phyloP scores from a whole-genome alignment of 495 filamentous ascomycete genomes.

The Xylaria scruposa region DNA sequence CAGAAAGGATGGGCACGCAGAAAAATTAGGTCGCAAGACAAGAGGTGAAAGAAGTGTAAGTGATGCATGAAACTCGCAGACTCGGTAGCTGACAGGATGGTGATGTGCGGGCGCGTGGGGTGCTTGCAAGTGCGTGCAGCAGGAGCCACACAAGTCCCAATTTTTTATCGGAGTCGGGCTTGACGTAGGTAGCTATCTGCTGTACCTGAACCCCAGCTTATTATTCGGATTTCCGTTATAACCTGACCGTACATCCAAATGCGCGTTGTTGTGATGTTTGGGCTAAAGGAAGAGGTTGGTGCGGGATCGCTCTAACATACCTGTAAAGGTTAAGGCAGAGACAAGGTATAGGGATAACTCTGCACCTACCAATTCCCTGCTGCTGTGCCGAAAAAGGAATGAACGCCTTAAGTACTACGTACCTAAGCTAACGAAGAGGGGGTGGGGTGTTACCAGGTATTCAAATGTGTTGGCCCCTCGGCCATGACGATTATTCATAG shows the following conservation, averaged over 20 bases:
- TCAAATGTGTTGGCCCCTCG: neutral
- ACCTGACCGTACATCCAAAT: neutral
- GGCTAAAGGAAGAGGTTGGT: neutral
- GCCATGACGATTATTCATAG: neutral
- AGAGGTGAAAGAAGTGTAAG: constrained; percentile 9
- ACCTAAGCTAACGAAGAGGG: constrained; percentile 7
- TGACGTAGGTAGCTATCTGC: neutral
- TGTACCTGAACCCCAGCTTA: neutral
- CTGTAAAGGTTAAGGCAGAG: neutral
- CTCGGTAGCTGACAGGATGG: constrained; percentile 9
- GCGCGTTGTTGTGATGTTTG: neutral
- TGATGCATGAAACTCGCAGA: constrained; percentile 16
- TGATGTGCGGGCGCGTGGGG: constrained; percentile 24
- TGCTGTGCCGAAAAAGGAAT: constrained; percentile 7
- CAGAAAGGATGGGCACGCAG: constrained; percentile 6
- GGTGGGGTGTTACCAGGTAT: neutral
- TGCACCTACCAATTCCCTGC: constrained; percentile 2
- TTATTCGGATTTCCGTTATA: constrained; percentile 1
- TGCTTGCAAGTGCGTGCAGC: constrained; percentile 21
- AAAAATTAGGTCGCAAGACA: constrained; percentile 24
- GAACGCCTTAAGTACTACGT: neutral
- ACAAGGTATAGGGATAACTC: neutral
- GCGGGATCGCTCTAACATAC: no score
- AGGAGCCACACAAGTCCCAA: constrained; percentile 9
- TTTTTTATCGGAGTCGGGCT: neutral